Conservation (phyloP, 345 rosid species). For the Camelina laxa region DNA sequence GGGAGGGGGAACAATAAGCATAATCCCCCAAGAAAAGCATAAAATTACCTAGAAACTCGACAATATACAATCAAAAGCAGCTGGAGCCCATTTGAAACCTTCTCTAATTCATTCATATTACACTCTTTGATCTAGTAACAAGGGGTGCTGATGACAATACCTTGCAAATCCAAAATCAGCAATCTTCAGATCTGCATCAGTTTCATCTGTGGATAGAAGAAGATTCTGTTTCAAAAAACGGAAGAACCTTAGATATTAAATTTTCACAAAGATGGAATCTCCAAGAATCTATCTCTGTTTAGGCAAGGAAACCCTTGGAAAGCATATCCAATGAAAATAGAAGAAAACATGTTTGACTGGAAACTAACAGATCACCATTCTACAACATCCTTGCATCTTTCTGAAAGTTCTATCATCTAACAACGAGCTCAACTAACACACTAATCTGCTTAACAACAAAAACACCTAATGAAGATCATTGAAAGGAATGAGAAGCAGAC, state of each 20-base stretch:
- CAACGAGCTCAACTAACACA: neutral
- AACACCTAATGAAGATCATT: neutral
- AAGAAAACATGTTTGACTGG: neutral
- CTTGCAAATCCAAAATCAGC: slow-evolving; percentile 99
- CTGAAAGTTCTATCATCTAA: neutral
- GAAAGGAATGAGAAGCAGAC: slow-evolving; percentile 31
- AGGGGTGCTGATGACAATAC: slow-evolving; percentile 50
- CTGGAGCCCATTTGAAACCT: slow-evolving; percentile 44
- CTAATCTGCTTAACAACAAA: neutral
- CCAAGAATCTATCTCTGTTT: slow-evolving; percentile 4
- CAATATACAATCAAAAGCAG: slow-evolving; percentile 41
- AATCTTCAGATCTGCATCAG: slow-evolving; percentile 63
- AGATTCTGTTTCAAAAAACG: slow-evolving; percentile 76
- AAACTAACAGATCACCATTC: slow-evolving; percentile 1
- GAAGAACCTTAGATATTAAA: slow-evolving; percentile 44
- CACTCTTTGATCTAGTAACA: slow-evolving; percentile 45
- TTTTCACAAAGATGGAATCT: slow-evolving; percentile 10
- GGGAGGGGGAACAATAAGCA: slow-evolving; percentile 22
- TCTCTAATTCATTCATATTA: slow-evolving; percentile 40
- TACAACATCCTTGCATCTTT: slow-evolving; percentile 1
- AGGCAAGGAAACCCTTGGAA: neutral
- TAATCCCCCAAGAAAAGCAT: slow-evolving; percentile 35
- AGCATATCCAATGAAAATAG: neutral
- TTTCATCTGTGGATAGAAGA: slow-evolving; percentile 74
- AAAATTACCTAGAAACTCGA: slow-evolving; percentile 37